phyloP scores from a whole-genome alignment of 78 protist genomes.

The Dictyostelium discoideum region DNA sequence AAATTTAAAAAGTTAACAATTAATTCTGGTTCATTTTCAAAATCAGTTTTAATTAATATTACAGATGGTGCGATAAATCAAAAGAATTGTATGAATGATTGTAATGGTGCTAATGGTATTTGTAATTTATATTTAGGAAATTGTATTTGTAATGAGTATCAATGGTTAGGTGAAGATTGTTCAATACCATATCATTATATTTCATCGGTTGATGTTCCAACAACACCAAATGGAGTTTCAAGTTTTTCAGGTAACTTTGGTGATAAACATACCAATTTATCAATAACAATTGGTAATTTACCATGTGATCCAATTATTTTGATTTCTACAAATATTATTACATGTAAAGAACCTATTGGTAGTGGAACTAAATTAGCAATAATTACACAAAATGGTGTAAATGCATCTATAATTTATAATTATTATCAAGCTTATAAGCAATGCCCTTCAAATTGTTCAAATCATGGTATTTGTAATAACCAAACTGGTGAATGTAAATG shows the following conservation, averaged over 20 bases:
- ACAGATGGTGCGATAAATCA: neutral
- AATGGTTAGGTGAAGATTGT: neutral
- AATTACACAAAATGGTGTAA: neutral
- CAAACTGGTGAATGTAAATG: neutral
- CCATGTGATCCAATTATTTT: neutral
- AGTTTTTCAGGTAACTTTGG: neutral
- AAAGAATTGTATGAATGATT: neutral
- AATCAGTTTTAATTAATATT: neutral
- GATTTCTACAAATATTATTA: neutral
- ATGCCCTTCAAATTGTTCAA: neutral
- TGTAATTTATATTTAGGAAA: neutral
- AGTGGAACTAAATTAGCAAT: neutral
- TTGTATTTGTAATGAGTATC: neutral
- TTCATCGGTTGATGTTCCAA: neutral
- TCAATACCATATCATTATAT: neutral
- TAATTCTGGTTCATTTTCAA: neutral
- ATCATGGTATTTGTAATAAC: neutral
- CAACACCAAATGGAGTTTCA: neutral
- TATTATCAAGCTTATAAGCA: neutral
- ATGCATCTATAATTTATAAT: neutral
- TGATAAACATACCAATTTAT: neutral
- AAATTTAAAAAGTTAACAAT: neutral
- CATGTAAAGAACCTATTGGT: neutral
- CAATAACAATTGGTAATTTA: neutral
- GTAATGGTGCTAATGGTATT: neutral